Conservation (phyloP, 2,329 filamentous ascomycete genomes). For the Venturia nashicola region DNA sequence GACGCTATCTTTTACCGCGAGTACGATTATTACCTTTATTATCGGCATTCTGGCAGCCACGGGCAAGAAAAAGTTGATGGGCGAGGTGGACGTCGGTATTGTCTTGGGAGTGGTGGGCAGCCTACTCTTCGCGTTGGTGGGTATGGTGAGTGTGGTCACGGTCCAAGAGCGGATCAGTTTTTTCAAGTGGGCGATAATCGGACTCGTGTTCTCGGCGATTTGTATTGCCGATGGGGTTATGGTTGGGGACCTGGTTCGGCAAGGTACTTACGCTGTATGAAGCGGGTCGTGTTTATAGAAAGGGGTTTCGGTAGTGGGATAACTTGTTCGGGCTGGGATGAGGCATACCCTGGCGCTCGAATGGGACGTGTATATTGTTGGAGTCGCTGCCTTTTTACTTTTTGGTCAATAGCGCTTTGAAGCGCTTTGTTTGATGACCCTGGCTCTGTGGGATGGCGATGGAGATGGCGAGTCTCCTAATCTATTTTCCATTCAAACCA, state of each 20-base stretch:
- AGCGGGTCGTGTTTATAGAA: neutral
- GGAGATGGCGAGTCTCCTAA: too few relatives aligned
- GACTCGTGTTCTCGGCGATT: slow-evolving; percentile 31
- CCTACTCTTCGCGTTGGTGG: slow-evolving; percentile 50
- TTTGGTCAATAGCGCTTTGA: too few relatives aligned
- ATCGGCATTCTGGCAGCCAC: slow-evolving; percentile 54
- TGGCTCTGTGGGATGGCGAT: too few relatives aligned
- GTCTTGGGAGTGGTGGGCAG: slow-evolving; percentile 57
- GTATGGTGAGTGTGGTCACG: slow-evolving; percentile 45
- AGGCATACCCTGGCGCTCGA: too few relatives aligned
- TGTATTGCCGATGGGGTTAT: slow-evolving; percentile 40
- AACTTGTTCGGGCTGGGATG: neutral
- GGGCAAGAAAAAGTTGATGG: slow-evolving; percentile 51
- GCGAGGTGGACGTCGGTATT: slow-evolving; percentile 64
- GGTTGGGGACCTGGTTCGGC: slow-evolving; percentile 35
- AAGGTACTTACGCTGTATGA: neutral
- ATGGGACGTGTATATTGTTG: too few relatives aligned
- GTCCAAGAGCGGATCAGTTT: slow-evolving; percentile 29
- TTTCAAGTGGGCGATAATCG: slow-evolving; percentile 29
- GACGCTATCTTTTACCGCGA: slow-evolving; percentile 37
- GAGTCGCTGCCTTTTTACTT: too few relatives aligned
- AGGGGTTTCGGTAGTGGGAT: neutral
- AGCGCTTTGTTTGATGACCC: too few relatives aligned
- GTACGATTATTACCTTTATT: slow-evolving; percentile 52
- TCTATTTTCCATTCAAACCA: too few relatives aligned